Evolutionary conservation across 2,329 filamentous ascomycete species (phyloP).

Genomic region (Pseudocercospora fuligena): DNA sequence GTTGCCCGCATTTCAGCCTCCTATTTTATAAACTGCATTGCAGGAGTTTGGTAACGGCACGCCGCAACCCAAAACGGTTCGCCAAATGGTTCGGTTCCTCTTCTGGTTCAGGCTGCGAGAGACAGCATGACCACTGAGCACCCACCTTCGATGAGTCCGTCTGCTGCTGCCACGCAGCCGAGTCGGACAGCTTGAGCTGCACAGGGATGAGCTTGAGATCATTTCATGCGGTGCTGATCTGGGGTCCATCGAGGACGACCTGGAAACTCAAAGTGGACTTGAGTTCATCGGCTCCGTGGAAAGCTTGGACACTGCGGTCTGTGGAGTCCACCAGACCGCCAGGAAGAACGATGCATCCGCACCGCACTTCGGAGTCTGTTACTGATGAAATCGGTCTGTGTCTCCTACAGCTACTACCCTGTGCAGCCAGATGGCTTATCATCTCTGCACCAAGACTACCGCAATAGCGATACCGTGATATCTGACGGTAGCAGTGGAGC

Average conservation of each 20-base stretch:
- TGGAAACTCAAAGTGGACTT: slow-evolving; percentile 10
- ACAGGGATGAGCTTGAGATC: slow-evolving; percentile 7
- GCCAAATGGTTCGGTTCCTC: slow-evolving; percentile 3
- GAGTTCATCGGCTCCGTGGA: slow-evolving; percentile 8
- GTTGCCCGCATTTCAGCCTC: slow-evolving; percentile 9
- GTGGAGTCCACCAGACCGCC: not conserved
- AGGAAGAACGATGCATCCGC: not conserved
- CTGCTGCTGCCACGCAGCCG: slow-evolving; percentile 5
- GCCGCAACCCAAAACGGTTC: slow-evolving; percentile 9
- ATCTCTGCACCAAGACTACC: not conserved
- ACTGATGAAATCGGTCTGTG: not conserved
- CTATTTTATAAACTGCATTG: slow-evolving; percentile 7
- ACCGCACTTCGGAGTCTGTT: not conserved
- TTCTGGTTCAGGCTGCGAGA: slow-evolving; percentile 5
- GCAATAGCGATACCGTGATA: not conserved
- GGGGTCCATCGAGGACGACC: slow-evolving; percentile 1
- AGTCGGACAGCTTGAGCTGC: slow-evolving; percentile 7
- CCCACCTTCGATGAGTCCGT: not conserved
- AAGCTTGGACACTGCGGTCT: slow-evolving; percentile 1
- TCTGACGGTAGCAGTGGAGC: not conserved
- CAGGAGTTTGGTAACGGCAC: slow-evolving; percentile 11
- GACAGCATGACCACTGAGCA: not conserved
- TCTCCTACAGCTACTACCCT: not conserved
- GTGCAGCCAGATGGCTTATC: not conserved
- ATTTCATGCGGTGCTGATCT: slow-evolving; percentile 17